Evolutionary conservation across 306 rosid species (phyloP).

Genomic region (Castanospermum australe): DNA sequence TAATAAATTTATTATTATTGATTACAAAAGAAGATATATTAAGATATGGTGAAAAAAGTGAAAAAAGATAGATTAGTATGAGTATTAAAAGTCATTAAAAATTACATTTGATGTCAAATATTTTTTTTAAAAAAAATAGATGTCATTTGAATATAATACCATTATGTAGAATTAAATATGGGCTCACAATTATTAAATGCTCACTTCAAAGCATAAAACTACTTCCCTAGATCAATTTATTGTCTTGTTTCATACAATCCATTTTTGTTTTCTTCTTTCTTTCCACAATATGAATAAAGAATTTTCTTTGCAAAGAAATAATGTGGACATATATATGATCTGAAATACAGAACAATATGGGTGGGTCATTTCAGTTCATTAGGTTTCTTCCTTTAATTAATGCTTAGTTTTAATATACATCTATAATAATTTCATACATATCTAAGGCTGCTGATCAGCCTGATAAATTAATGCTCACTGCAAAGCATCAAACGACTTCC

Average conservation of each 20-base stretch:
- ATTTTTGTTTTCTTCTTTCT: conserved; percentile 15
- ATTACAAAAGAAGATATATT: no score
- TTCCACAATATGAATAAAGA: conserved; percentile 7
- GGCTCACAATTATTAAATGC: conserved; percentile 7
- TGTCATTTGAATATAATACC: no score
- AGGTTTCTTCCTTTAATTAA: background rate
- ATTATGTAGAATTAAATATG: no score
- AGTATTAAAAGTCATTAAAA: no score
- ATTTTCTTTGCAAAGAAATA: background rate
- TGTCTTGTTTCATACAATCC: conserved; percentile 21
- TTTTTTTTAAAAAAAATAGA: no score
- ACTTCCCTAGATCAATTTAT: background rate
- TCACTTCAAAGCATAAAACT: conserved; percentile 9
- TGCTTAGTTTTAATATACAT: conserved; percentile 10
- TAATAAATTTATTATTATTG: no score
- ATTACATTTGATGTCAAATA: no score
- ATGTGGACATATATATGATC: background rate
- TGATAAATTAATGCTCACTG: conserved; percentile 30
- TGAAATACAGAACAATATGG: conserved; percentile 10
- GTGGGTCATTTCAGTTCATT: conserved; percentile 23
- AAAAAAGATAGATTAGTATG: no score
- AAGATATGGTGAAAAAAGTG: no score
- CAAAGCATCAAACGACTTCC: conserved; percentile 38
- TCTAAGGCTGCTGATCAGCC: conserved; percentile 25
- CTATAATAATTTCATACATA: background rate